phyloP scores from a whole-genome alignment of 148 eudicot genomes.

The Rhododendron kiyosumense region DNA sequence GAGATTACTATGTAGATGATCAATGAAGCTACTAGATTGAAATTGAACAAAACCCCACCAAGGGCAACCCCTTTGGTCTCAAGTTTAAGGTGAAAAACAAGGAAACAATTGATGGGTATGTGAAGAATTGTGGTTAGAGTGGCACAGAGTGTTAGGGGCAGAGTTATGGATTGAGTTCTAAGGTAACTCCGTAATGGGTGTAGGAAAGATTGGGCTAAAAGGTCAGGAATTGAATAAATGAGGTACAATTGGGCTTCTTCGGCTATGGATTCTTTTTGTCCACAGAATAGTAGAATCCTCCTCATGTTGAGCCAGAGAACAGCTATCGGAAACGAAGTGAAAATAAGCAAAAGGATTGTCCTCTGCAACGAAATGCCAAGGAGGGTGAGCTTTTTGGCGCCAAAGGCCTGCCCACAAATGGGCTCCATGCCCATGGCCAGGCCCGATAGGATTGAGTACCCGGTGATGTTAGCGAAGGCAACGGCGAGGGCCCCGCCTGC shows the following conservation, averaged over 20 bases:
- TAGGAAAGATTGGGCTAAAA: constrained; percentile 34
- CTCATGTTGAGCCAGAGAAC: constrained; percentile 37
- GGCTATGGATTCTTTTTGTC: constrained; percentile 37
- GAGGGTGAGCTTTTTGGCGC: constrained; percentile 29
- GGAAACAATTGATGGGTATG: constrained; percentile 34
- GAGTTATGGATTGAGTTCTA: constrained; percentile 38
- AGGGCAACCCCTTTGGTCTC: constrained; percentile 41
- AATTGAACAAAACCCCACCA: constrained; percentile 36
- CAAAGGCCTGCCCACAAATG: constrained; percentile 51
- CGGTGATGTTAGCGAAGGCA: constrained; percentile 45
- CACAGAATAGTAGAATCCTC: constrained; percentile 26
- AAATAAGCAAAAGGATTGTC: constrained; percentile 25
- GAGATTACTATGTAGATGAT: constrained; percentile 28
- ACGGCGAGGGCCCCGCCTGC: constrained; percentile 49
- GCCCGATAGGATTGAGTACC: constrained; percentile 44
- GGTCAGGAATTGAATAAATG: constrained; percentile 33
- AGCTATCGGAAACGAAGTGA: constrained; percentile 28
- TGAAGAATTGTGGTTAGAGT: constrained; percentile 31
- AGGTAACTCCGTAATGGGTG: constrained; percentile 45
- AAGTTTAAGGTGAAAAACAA: constrained; percentile 26
- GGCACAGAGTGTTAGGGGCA: constrained; percentile 41
- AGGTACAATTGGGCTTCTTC: constrained; percentile 36
- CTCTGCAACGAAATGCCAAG: constrained; percentile 41
- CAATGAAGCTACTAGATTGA: constrained; percentile 28
- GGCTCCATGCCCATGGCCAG: constrained; percentile 58